Evolutionary conservation across 176 grass and related monocot species (phyloP), one percentile per base, ranked within the genome.

Genomic region (Coix lacrymajobi): DNA sequence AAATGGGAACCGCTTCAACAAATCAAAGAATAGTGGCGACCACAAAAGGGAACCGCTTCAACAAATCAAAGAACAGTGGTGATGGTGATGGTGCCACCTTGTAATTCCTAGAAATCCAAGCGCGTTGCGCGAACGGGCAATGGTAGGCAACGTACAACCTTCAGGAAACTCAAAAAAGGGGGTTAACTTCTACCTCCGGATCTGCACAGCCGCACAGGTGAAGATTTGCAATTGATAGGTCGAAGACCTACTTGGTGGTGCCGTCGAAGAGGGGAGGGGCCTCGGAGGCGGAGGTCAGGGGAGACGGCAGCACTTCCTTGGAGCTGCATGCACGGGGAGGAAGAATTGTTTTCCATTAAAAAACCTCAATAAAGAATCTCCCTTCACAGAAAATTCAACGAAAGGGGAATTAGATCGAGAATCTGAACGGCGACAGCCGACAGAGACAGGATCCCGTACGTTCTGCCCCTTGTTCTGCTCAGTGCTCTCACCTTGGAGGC

Each of bases 41-140:
- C 62, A 69, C 26, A 48, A 74, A 43, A 13, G 31, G 54, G 45
- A 74, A 25, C 0, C 26, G 33, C 3, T 33, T 22, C 20, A 8
- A 31, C 30, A 69, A 17, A 79, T 64, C n/a, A 52, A 49, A 69
- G 8, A 67, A 62, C 11, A 70, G 14, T 1, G 20, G 8, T 19
- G 13, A 14, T 11, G 25, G 12, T 19, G 13, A 19, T 30, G 24
- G 22, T 25, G 11, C 29, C 85, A 98, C 96, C 90, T 98, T 98
- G 77, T 88, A 92, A 62, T 98, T 90, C 81, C 96, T 89, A 68
- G 88, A 4, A 57, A 95, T 90, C 96, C 96, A 98, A 24, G 87
- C 20, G 37, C 96, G 92, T 85, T 90, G 96, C 16, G 96, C 92
- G 60, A n/a, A 98, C 1, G 96, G 92, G 79, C 92, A 95, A 76